phyloP scores from a whole-genome alignment of 2,329 filamentous ascomycete species.

The Colletotrichum incanum region DNA sequence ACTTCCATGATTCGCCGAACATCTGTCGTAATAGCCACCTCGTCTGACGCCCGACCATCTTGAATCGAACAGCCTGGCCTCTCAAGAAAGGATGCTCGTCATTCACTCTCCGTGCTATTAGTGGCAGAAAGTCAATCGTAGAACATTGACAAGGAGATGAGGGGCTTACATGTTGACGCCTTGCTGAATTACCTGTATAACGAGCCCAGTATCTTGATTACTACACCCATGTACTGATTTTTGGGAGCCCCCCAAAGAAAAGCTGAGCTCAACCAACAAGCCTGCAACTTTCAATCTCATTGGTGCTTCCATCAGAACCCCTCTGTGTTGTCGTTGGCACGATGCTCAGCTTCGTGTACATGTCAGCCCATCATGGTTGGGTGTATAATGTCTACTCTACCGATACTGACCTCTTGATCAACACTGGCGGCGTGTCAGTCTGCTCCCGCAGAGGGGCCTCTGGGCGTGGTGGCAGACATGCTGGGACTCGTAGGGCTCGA shows the following conservation, averaged over 20 bases:
- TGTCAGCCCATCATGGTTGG: not conserved
- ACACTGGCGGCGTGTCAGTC: not conserved
- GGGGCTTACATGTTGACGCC: not conserved
- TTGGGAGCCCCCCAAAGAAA: not conserved
- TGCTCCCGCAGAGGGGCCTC: constrained; percentile 2
- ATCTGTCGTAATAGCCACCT: not conserved
- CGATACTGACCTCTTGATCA: not conserved
- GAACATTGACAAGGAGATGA: not conserved
- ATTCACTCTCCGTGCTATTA: not conserved
- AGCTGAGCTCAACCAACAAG: not conserved
- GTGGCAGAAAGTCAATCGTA: not conserved
- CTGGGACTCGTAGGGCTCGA: constrained; percentile 43
- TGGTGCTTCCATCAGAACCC: too few species aligned
- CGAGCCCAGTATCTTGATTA: not conserved
- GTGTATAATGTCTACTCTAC: not conserved
- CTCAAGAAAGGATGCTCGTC: not conserved
- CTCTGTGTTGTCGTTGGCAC: not conserved
- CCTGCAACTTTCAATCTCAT: not conserved
- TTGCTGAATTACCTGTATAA: not conserved
- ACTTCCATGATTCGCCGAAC: not conserved
- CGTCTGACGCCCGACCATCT: not conserved
- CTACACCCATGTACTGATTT: not conserved
- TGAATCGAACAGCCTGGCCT: too few species aligned
- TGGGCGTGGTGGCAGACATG: constrained; percentile 39
- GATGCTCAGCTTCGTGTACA: not conserved